A percentile compares a stretch with the other conserved stretches of the same genome.
Evolutionary conservation across 768 basidiomycete species (phyloP).

Genomic region (Mycena galericulata): DNA sequence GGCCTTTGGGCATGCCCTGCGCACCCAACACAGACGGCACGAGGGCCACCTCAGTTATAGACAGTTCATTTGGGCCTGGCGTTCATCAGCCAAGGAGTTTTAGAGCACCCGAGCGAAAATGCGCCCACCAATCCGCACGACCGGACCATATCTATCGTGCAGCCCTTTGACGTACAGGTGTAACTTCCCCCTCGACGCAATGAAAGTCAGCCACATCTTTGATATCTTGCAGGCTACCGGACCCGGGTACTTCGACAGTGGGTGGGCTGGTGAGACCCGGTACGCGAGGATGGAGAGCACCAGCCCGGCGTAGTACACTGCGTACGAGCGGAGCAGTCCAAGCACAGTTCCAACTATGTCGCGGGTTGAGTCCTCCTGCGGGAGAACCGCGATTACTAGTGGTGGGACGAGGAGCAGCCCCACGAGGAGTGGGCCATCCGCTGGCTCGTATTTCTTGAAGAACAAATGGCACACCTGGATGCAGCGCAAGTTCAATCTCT

Average conservation of each 20-base stretch:
- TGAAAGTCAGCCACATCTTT: conserved; percentile 50
- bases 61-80: conserved; percentile 61
- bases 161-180: conserved; percentile 57
- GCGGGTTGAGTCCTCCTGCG: neutral
- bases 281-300: conserved; percentile 46
- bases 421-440: neutral
- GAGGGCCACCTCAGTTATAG: conserved; percentile 48
- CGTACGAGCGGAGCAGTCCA: neutral
- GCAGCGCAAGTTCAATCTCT: neutral
- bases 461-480: conserved; percentile 9
- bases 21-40: conserved; percentile 50
- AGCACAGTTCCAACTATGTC: neutral
- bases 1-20: conserved; percentile 56
- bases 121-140: conserved; percentile 63
- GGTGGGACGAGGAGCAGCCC: conserved; percentile 1
- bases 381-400: neutral
- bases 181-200: conserved; percentile 51
- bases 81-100: neutral
- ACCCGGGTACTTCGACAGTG: conserved; percentile 60
- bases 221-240: conserved; percentile 54
- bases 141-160: conserved; percentile 64
- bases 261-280: conserved; percentile 61
- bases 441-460: conserved; percentile 20
- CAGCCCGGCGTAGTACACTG: conserved; percentile 22
- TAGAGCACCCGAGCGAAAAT: neutral